phyloP scores from a whole-genome alignment of 2,329 filamentous ascomycete species.

The Sporothrix curviconia region DNA sequence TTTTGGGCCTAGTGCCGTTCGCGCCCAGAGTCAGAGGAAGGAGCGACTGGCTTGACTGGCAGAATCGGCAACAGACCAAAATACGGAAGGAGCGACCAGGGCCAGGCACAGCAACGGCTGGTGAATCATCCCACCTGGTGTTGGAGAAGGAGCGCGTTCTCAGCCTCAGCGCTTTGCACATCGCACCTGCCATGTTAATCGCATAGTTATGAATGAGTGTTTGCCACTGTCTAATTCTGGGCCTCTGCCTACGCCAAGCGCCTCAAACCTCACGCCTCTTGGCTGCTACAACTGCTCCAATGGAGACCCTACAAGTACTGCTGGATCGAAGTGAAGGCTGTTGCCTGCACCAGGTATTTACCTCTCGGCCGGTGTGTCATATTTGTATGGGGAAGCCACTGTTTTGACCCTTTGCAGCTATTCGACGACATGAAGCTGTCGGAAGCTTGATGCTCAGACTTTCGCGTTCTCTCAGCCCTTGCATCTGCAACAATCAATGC shows the following conservation, averaged over 20 bases:
- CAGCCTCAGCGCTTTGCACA: no score
- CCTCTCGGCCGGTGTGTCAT: neutral
- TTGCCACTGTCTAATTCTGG: neutral
- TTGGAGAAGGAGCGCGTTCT: no score
- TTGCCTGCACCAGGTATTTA: neutral
- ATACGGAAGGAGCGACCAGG: neutral
- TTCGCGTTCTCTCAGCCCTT: no score
- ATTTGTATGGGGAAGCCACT: no score
- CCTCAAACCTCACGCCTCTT: neutral
- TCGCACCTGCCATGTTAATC: no score
- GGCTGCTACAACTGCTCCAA: neutral
- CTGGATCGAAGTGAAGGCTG: neutral
- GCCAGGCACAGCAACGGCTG: neutral
- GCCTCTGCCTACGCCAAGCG: neutral
- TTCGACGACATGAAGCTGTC: no score
- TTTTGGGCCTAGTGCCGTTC: conserved; percentile 16
- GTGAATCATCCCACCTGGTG: neutral
- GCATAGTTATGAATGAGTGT: no score
- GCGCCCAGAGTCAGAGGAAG: neutral
- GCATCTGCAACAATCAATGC: no score
- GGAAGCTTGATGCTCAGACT: no score
- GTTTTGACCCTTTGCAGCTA: no score
- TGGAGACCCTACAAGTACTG: no score
- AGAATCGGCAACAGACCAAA: neutral
- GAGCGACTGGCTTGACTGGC: neutral